These are phyloP conservation scores for Beauveria asiatica DNA, from an alignment of 2,329 filamentous ascomycete species.

Conservation along the genomic window DNA sequence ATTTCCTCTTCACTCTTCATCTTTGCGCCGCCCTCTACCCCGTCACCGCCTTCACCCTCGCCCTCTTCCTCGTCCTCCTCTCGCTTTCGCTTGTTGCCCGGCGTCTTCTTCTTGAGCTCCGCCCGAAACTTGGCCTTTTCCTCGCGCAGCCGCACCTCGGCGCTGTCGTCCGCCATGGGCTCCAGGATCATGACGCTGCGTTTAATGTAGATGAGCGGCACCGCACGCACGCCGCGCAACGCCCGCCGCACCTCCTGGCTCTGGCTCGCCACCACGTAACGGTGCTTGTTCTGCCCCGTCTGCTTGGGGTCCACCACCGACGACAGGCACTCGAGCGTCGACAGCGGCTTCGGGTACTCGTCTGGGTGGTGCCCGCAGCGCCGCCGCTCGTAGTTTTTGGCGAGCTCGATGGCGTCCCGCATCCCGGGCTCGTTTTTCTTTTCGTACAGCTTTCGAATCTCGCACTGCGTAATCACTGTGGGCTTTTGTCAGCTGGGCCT, in stretches of 20 bases:
- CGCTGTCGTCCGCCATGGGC: constrained; percentile 63
- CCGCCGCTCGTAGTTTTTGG: constrained; percentile 67
- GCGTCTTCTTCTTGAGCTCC: constrained; percentile 47
- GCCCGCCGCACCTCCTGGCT: constrained; percentile 53
- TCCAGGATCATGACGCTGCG: constrained; percentile 64
- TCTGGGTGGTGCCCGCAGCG: constrained; percentile 70
- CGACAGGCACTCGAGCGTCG: constrained; percentile 59
- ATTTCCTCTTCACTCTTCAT: constrained; percentile 22
- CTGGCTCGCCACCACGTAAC: constrained; percentile 71
- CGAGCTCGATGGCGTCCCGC: constrained; percentile 58
- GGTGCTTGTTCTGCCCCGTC: constrained; percentile 63
- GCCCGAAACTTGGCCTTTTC: constrained; percentile 68
- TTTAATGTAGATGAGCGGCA: constrained; percentile 71
- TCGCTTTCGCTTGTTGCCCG: constrained; percentile 44
- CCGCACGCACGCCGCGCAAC: constrained; percentile 60
- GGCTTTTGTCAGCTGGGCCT: constrained; percentile 10
- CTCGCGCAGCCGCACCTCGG: constrained; percentile 53
- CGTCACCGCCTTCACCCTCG: constrained; percentile 31
- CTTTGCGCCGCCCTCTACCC: constrained; percentile 20
- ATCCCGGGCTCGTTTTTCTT: constrained; percentile 46
- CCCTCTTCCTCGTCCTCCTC: constrained; percentile 28
- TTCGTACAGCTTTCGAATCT: constrained; percentile 69
- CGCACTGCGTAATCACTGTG: constrained; percentile 71
- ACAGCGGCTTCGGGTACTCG: constrained; percentile 62
- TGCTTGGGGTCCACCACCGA: constrained; percentile 73